Percentiles rank a stretch among this genome's conserved stretches.
Evolutionary conservation across 306 rosid species (phyloP).

Genomic region (Lathyrus oleraceus): DNA sequence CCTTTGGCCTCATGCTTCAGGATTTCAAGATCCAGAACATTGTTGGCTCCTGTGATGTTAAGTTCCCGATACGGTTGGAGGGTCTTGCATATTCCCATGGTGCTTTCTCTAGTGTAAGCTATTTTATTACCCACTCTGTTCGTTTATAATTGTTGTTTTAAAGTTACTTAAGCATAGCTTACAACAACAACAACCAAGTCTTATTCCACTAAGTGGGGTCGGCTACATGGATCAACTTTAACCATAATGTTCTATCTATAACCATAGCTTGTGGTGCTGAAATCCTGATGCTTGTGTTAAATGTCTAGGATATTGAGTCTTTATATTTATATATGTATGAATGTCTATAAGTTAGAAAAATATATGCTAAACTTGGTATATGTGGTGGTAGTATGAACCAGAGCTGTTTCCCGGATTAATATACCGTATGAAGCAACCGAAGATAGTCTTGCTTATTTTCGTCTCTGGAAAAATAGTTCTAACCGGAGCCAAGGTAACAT

Average conservation of each 20-base stretch:
- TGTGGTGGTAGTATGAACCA: slow-evolving; percentile 76
- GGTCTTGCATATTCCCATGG: slow-evolving; percentile 90
- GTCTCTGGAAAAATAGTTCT: slow-evolving; percentile 96
- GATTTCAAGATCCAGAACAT: slow-evolving; percentile 92
- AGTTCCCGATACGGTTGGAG: slow-evolving; percentile 91
- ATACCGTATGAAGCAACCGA: slow-evolving; percentile 95
- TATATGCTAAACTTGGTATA: slow-evolving; percentile 30
- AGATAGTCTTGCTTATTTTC: slow-evolving; percentile 89
- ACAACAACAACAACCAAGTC: no score
- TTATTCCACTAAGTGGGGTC: no score
- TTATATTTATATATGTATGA: neutral
- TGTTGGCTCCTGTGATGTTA: slow-evolving; percentile 90
- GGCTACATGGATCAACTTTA: no score
- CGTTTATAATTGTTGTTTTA: neutral
- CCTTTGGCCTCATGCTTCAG: slow-evolving; percentile 21
- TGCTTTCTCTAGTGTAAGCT: slow-evolving; percentile 88
- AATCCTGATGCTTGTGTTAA: no score
- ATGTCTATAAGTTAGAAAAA: slow-evolving; percentile 15
- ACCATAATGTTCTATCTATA: no score
- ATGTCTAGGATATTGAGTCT: no score
- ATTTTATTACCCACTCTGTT: neutral
- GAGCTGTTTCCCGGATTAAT: slow-evolving; percentile 96
- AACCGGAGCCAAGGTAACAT: slow-evolving; percentile 93
- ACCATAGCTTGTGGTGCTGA: no score
- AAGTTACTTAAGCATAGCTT: no score